Base-by-base conservation (phyloP, 352 stramenopile genomes). In the Lagenidium giganteum region DNA sequence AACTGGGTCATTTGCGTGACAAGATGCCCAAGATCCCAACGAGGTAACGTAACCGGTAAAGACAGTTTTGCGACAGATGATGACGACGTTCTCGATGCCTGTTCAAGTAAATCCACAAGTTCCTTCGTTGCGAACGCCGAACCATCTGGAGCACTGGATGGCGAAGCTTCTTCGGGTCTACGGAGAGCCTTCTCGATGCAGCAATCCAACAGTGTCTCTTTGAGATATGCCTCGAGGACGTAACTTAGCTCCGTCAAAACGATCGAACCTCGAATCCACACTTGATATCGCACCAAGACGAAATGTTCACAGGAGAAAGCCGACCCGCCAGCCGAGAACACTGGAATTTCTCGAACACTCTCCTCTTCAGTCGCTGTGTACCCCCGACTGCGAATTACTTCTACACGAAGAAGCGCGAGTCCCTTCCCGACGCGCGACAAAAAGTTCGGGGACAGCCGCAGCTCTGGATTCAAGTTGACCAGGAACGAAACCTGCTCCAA, bases 381-480 rank as follows among this genome's bases (percentile, higher is more conserved):
- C 11, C 8, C 12, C 35, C 34, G 20, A 51, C 6, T 3, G 12
- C 12, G 56, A 2, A 85, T 26, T 37, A 92, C 12, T 24, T 89
- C 77, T 6, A 94, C 47, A 16, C 61, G 55, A 27, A 92, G 61
- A 8, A 92, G 51, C 21, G 76, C 78, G 28, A 94, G 64, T 1
- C 82, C 82, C 49, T 87, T 92, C 25, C 82, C 82, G 12, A 90
- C 73, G 7, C 64, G 61, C 2, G 79, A 80, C 38, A 92, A 47
- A 54, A 92, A 94, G 4, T 65, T 71, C 41, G 71, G 70, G 4
- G 79, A 87, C 13, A 89, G 61, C 4, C 82, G 70, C 27, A 94
- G 57, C 47, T 94, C 82, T 1, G 82, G 76, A 24, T 92, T 94
- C 32, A 94, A 39, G 43, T 94, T 94, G 35, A 94, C 44, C 20